These are phyloP conservation scores for Juncus effusus DNA, from an alignment of 176 grass and related monocot species.

Conservation along the genomic window DNA sequence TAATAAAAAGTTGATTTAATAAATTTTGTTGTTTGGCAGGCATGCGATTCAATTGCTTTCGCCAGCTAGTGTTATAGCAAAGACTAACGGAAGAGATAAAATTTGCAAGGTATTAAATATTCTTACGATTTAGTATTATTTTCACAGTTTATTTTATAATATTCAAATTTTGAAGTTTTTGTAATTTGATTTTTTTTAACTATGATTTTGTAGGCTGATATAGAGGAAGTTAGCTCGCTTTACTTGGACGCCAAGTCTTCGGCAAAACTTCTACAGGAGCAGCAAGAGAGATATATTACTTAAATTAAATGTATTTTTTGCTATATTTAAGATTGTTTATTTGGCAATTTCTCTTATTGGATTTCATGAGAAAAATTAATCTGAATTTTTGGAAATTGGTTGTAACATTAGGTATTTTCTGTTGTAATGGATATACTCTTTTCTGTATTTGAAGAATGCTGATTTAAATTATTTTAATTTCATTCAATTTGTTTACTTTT, in stretches of 20 bases:
- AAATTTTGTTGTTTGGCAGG: constrained; percentile 30
- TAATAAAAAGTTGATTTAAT: constrained; percentile 6
- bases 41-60: constrained; percentile 90
- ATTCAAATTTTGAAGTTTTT: background rate
- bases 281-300: constrained; percentile 83
- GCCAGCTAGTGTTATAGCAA: constrained; percentile 70
- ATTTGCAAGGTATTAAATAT: constrained; percentile 64
- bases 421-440: constrained; percentile 9
- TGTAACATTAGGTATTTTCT: constrained; percentile 5
- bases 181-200: constrained; percentile 2
- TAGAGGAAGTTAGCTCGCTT: constrained; percentile 64
- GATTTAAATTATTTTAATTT: constrained; percentile 3
- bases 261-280: constrained; percentile 80
- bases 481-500: background rate
- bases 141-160: background rate
- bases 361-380: background rate
- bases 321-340: background rate
- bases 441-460: constrained; percentile 6
- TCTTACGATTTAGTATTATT: background rate
- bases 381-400: constrained; percentile 8
- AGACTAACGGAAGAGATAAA: constrained; percentile 83
- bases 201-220: constrained; percentile 52
- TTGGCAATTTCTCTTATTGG: constrained; percentile 1
- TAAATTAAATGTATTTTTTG: constrained; percentile 25
- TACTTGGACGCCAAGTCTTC: constrained; percentile 82